These are phyloP conservation scores for Cyclotella kingstonii DNA, from an alignment of 108 stramenopile species.

Conservation along the genomic window DNA sequence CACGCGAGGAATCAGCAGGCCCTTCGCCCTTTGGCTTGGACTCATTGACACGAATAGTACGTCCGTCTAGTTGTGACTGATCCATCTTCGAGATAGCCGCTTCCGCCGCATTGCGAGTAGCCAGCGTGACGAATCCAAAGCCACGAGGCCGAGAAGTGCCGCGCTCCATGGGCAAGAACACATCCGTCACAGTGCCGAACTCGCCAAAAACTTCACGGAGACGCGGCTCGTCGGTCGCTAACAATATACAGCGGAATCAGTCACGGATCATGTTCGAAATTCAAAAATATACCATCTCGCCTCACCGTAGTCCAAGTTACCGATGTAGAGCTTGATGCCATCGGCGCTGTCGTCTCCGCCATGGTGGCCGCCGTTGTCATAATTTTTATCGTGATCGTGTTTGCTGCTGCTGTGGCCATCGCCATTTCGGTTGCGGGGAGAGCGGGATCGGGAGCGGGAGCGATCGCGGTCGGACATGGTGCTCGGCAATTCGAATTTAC, in stretches of 20 bases:
- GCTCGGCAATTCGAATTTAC: neutral
- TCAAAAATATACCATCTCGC: neutral
- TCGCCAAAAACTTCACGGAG: slow-evolving; percentile 50
- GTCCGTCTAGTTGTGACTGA: slow-evolving; percentile 50
- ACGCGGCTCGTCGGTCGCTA: slow-evolving; percentile 52
- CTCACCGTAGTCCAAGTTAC: slow-evolving; percentile 80
- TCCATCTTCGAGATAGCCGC: slow-evolving; percentile 51
- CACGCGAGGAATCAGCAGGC: slow-evolving; percentile 17
- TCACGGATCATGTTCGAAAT: neutral
- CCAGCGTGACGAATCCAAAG: slow-evolving; percentile 58
- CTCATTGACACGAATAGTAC: slow-evolving; percentile 57
- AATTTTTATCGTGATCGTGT: slow-evolving; percentile 10
- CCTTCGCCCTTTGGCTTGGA: slow-evolving; percentile 48
- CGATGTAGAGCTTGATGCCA: slow-evolving; percentile 87
- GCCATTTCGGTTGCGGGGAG: slow-evolving; percentile 40
- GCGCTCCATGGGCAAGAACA: slow-evolving; percentile 60
- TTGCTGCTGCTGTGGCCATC: slow-evolving; percentile 14
- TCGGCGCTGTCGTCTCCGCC: slow-evolving; percentile 19
- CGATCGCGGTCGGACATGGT: slow-evolving; percentile 52
- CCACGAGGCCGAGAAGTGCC: slow-evolving; percentile 53
- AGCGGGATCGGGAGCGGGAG: slow-evolving; percentile 57
- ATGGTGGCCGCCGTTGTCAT: slow-evolving; percentile 19
- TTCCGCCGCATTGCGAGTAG: slow-evolving; percentile 41
- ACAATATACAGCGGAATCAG: neutral
- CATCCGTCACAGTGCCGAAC: slow-evolving; percentile 52